Base-by-base conservation (phyloP, 129 eudicot species). In the Lactuca saligna region DNA sequence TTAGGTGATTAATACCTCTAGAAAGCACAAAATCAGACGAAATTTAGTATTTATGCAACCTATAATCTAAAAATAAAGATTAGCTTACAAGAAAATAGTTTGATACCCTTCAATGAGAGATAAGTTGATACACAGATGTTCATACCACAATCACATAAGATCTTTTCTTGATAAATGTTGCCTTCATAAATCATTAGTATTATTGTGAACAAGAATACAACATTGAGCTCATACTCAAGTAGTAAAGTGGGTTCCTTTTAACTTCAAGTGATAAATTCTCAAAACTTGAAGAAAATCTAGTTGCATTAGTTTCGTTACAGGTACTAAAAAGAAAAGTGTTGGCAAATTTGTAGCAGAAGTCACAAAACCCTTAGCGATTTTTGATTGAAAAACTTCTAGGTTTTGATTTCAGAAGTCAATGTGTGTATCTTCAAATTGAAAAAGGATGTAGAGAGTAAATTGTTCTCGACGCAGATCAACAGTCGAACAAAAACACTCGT, bases 361-460 rank as follows among this genome's bases (percentile, higher is more conserved):
- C 42, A 37, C 51, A 61, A 37, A 61, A 37, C 17, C 66, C 51
- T 35, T 34, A 38, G 50, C 50, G 7, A 61, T 34, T 61, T 10
- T 61, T 35, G 50, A 61, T 4, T 13, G 3, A 0, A 10, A 37
- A 37, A 7, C n/a, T 61, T 3, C 50, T 37, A 61, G 66, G 66
- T 37, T 16, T 37, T 7, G 17, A 15, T 61, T 35, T 1, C 7
- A 15, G 49, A 34, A 35, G 4, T 61, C 66, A 10, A 46, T 46
- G n/a, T 46, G n/a, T 46, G 3, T 46, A 46, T 11, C 51, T 46
- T 61, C 10, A 33, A 37, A 37, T 37, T 61, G 51, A 41, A 61
- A 61, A 61, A 37, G 49, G 29, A 7, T 7, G 65, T n/a, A 61
- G 65, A 15, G 44, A 42, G 49, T 61, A 61, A n/a, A 61, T 15